phyloP scores from a whole-genome alignment of 169 alveolate species.

The Plasmodium adleri region DNA sequence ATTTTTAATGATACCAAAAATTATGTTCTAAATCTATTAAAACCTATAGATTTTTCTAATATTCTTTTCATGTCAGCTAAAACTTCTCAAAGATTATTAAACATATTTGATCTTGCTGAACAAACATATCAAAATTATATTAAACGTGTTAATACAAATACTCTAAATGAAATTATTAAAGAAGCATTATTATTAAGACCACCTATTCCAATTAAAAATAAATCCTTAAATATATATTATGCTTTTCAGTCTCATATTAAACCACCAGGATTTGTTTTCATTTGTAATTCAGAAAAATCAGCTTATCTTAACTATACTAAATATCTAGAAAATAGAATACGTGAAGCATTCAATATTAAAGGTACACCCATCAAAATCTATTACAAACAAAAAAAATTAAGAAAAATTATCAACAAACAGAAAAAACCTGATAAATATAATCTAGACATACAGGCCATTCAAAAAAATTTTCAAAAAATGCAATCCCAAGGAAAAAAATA shows the following conservation, averaged over 20 bases:
- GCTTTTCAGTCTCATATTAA: constrained; percentile 83
- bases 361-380: constrained; percentile 83
- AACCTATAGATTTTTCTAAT: constrained; percentile 83
- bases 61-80: constrained; percentile 84
- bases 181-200: constrained; percentile 83
- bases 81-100: constrained; percentile 82
- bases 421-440: constrained; percentile 67
- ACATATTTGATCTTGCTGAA: constrained; percentile 79
- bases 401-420: constrained; percentile 35
- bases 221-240: constrained; percentile 83
- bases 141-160: constrained; percentile 29
- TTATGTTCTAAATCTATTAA: constrained; percentile 81
- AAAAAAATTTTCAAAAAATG: constrained; percentile 38
- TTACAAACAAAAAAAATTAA: constrained; percentile 60
- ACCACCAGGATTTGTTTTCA: constrained; percentile 86
- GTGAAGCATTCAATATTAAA: constrained; percentile 78
- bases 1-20: constrained; percentile 81
- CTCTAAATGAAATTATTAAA: constrained; percentile 78
- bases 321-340: constrained; percentile 82
- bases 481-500: constrained; percentile 16
- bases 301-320: constrained; percentile 82
- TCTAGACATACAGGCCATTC: constrained; percentile 60
- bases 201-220: constrained; percentile 82
- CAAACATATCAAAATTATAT: constrained; percentile 78
- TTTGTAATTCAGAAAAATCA: constrained; percentile 82